These are phyloP conservation scores for Cutaneotrichosporon spelunceum DNA, from an alignment of 1,284 basidiomycete species.

Conservation along the genomic window DNA sequence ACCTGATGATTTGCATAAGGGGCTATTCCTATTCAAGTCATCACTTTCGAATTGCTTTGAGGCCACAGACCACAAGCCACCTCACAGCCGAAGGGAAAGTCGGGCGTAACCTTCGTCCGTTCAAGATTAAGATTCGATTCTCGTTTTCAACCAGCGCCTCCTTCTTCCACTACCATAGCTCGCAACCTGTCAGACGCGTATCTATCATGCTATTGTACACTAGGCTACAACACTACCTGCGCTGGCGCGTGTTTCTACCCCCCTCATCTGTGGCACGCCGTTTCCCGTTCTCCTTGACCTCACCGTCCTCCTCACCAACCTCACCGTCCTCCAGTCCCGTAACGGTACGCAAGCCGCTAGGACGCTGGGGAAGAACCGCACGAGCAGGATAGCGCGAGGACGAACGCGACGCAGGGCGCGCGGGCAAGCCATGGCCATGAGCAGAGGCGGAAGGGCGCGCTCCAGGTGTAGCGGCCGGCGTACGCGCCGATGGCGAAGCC, in stretches of 20 bases:
- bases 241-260: conserved; percentile 3
- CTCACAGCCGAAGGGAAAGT: too few relatives aligned
- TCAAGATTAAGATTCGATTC: too few relatives aligned
- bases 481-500: conserved; percentile 1
- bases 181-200: background rate
- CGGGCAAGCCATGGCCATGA: background rate
- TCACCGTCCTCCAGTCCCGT: conserved; percentile 17
- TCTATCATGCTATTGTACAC: background rate
- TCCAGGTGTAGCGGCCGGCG: background rate
- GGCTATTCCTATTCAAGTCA: background rate
- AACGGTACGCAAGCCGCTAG: background rate
- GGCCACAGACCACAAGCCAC: too few relatives aligned
- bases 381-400: background rate
- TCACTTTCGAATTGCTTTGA: too few relatives aligned
- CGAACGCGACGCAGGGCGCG: background rate
- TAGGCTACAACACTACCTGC: conserved; percentile 7
- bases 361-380: conserved; percentile 13
- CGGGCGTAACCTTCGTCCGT: too few relatives aligned
- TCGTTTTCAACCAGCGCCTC: background rate
- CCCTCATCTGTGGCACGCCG: conserved; percentile 7
- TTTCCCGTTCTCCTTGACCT: conserved; percentile 18
- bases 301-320: conserved; percentile 16
- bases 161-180: background rate
- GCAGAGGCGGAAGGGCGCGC: background rate
- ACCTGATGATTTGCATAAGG: background rate